phyloP scores from a whole-genome alignment of 371 early-diverging fungal genomes.

The Mucor sp. region DNA sequence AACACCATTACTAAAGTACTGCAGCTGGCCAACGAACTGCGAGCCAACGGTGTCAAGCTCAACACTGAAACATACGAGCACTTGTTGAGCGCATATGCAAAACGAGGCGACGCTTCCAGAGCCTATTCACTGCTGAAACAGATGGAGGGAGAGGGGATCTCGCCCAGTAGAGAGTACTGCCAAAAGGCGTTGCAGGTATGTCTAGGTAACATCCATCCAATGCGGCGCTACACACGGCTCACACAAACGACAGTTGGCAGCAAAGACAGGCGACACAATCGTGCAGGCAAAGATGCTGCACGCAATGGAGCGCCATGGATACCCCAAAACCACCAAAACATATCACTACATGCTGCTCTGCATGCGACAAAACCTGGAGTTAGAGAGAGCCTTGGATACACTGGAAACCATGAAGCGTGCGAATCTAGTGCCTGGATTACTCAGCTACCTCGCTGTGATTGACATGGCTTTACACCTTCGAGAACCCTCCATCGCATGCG shows the following conservation, averaged over 20 bases:
- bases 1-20: slow-evolving; percentile 8
- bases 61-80: slow-evolving; percentile 25
- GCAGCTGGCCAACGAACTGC: slow-evolving; percentile 17
- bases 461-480: slow-evolving; percentile 23
- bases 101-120: slow-evolving; percentile 6
- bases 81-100: slow-evolving; percentile 34
- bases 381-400: slow-evolving; percentile 43
- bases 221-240: neutral
- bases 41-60: slow-evolving; percentile 8
- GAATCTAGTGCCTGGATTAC: slow-evolving; percentile 12
- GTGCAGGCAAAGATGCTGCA: slow-evolving; percentile 31
- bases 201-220: neutral
- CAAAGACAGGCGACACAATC: slow-evolving; percentile 18
- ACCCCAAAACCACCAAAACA: slow-evolving; percentile 13
- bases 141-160: slow-evolving; percentile 22
- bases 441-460: slow-evolving; percentile 17
- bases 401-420: slow-evolving; percentile 36
- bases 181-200: slow-evolving; percentile 37
- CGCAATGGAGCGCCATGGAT: slow-evolving; percentile 23
- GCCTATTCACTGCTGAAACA: slow-evolving; percentile 19
- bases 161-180: slow-evolving; percentile 15
- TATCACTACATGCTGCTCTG: slow-evolving; percentile 30
- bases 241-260: slow-evolving; percentile 20
- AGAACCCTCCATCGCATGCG: slow-evolving; percentile 31
- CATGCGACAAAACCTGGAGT: slow-evolving; percentile 39